Evolutionary conservation across 305 asterid genomes (phyloP).

Genomic region (Lippia alba): DNA sequence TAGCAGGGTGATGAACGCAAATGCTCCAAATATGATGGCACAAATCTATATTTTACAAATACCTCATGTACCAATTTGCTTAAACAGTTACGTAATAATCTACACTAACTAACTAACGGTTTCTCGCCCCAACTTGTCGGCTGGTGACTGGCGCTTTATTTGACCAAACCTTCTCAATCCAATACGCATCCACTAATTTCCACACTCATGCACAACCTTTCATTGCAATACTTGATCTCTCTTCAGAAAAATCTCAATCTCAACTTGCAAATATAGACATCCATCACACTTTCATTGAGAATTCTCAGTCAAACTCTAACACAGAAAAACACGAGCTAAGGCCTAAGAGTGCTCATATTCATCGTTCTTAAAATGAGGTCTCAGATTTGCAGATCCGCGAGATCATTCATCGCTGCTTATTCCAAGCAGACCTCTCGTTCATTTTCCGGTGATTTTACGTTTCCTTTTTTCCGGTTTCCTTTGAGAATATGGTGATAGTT

Average conservation of each 20-base stretch:
- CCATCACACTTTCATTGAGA: not conserved
- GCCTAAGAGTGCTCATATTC: too few relatives aligned
- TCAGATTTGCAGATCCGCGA: slow-evolving; percentile 65
- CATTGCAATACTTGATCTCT: not conserved
- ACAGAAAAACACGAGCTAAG: not conserved
- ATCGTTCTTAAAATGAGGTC: slow-evolving; percentile 46
- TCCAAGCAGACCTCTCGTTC: slow-evolving; percentile 55
- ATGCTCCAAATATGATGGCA: not conserved
- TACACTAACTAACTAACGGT: too few relatives aligned
- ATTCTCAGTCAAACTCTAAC: slow-evolving; percentile 1
- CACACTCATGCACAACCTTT: not conserved
- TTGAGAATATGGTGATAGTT: not conserved
- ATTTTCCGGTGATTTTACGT: slow-evolving; percentile 48
- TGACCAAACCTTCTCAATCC: slow-evolving; percentile 9
- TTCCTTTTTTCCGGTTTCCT: not conserved
- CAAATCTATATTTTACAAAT: not conserved
- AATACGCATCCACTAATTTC: not conserved
- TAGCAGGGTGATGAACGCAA: not conserved
- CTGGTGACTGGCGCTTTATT: slow-evolving; percentile 29
- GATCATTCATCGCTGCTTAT: slow-evolving; percentile 54
- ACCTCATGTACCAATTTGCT: not conserved
- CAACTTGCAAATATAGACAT: not conserved
- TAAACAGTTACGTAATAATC: too few relatives aligned
- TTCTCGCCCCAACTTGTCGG: slow-evolving; percentile 26
- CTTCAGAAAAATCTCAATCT: not conserved